Base-by-base conservation (phyloP, 805 yeast genomes). In the Saturnispora ahearnii region DNA sequence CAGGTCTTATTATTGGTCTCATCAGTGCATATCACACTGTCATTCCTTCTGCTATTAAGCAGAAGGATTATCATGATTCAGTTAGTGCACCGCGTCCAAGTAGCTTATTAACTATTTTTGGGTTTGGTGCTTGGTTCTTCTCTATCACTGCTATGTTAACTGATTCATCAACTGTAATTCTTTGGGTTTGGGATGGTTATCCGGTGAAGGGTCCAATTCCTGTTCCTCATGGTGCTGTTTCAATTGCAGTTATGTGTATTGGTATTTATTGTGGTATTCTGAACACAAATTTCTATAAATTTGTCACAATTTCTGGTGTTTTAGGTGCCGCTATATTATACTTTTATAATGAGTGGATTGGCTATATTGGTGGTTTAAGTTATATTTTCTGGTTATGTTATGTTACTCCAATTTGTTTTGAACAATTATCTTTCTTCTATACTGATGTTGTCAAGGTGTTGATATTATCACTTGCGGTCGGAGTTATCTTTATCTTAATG, bases 181-280 rank as follows among this genome's bases (percentile, higher is more conserved):
- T 82, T 44, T 93, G 97, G 97, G 79, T 81, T n/a, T 93, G 98
- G 98, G 85, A 82, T 53, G 99, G 99, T 1, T 91, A 76, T 63
- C 96, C 95, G 40, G 72, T 87, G n/a, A 69, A 70, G 3, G 95
- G 95, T 0, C 96, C 97, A 10, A 74, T 85, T 4, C 95, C 97
- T 11, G 79, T 89, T 42, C 88, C 95, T 30, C 88, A 87, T 57
- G 91, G 95, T 44, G 76, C 83, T 8, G 53, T 84, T 28, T 77
- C 87, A 26, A 74, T 90, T 53, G 61, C 69, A 10, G 76, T 79
- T 5, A 73, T 85, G 72, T 65, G 77, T 11, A 45, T 73, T 3
- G 96, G 95, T 41, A 66, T 73, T 8, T 70, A 74, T 53, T 54
- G 72, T 57, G 81, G 80, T 2, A 48, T 62, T 5, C 61, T 68